Evolutionary conservation across 2,329 filamentous ascomycete genomes (phyloP).

Genomic region (Penicillium sp.): DNA sequence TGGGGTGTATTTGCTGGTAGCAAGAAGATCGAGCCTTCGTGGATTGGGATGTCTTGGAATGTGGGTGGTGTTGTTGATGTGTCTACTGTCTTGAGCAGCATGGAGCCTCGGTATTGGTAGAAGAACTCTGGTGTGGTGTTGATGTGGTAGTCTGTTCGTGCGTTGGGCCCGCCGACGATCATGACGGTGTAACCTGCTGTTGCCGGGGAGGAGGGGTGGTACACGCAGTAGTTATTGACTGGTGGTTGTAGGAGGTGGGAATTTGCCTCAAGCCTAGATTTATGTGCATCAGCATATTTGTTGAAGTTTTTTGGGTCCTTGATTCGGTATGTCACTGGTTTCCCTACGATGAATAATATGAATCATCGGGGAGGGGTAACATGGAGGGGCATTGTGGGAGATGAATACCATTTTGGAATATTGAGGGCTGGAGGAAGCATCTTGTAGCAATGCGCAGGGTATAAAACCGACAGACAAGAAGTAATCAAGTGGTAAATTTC

Average conservation of each 20-base stretch:
- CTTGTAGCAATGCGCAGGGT: neutral
- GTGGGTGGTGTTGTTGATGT: conserved; percentile 54
- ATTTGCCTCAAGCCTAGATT: conserved; percentile 81
- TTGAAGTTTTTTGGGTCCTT: too few relatives aligned
- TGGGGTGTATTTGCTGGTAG: conserved; percentile 94
- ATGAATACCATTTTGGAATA: conserved; percentile 53
- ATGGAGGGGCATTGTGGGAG: conserved; percentile 3
- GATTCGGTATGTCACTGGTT: neutral
- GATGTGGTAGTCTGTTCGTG: conserved; percentile 97
- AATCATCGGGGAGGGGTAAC: conserved; percentile 25
- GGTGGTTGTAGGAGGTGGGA: conserved; percentile 90
- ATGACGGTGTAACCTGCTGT: conserved; percentile 90
- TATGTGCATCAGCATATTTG: neutral
- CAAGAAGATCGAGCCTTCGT: conserved; percentile 92
- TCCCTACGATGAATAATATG: conserved; percentile 26
- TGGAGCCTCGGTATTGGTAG: conserved; percentile 92
- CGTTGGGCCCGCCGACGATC: conserved; percentile 96
- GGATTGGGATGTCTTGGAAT: conserved; percentile 86
- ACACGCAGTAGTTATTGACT: conserved; percentile 97
- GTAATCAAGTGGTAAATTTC: neutral
- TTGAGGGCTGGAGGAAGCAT: conserved; percentile 52
- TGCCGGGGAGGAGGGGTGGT: conserved; percentile 69
- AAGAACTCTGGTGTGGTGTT: conserved; percentile 97
- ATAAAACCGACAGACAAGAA: neutral
- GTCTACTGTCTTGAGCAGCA: conserved; percentile 93